Conservation (phyloP, 495 filamentous ascomycete species). For the Aspergillus nidulans region DNA sequence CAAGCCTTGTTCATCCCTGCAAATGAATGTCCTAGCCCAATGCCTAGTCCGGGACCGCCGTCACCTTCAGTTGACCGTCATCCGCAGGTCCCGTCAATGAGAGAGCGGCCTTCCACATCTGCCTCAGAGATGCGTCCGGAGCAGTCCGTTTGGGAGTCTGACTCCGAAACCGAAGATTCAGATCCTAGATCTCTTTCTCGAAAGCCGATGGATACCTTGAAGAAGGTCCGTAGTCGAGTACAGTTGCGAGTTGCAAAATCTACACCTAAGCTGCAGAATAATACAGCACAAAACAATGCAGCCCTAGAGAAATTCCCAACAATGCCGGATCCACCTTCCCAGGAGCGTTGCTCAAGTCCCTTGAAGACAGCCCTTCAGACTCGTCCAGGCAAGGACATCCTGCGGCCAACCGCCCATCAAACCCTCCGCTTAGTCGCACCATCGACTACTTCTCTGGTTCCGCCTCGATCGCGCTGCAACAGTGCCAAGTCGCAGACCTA, state of each 20-base stretch:
- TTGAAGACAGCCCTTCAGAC: constrained; percentile 14
- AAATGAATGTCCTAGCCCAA: constrained; percentile 39
- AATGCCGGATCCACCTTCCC: constrained; percentile 25
- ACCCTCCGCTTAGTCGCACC: constrained; percentile 39
- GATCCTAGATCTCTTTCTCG: constrained; percentile 37
- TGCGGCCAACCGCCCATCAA: constrained; percentile 27
- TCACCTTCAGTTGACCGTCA: constrained; percentile 36
- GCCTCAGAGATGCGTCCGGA: constrained; percentile 39
- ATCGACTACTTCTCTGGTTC: constrained; percentile 35
- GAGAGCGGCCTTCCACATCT: constrained; percentile 40
- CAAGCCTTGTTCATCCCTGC: constrained; percentile 44
- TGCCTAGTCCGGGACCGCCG: constrained; percentile 34
- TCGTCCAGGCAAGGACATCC: constrained; percentile 27
- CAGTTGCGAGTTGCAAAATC: constrained; percentile 45
- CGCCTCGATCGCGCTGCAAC: constrained; percentile 27
- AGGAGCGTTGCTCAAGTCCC: constrained; percentile 2
- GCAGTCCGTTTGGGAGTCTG: constrained; percentile 47
- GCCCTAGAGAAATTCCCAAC: constrained; percentile 30
- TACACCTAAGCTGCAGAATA: constrained; percentile 31
- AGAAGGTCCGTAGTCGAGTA: constrained; percentile 45
- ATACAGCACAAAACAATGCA: constrained; percentile 3
- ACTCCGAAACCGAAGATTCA: constrained; percentile 39
- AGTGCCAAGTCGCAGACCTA: constrained; percentile 22
- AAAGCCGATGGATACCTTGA: constrained; percentile 41
- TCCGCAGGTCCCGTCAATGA: constrained; percentile 33